Base-by-base conservation (phyloP, 2,329 filamentous ascomycete genomes). In the Microthyrium microscopicum region DNA sequence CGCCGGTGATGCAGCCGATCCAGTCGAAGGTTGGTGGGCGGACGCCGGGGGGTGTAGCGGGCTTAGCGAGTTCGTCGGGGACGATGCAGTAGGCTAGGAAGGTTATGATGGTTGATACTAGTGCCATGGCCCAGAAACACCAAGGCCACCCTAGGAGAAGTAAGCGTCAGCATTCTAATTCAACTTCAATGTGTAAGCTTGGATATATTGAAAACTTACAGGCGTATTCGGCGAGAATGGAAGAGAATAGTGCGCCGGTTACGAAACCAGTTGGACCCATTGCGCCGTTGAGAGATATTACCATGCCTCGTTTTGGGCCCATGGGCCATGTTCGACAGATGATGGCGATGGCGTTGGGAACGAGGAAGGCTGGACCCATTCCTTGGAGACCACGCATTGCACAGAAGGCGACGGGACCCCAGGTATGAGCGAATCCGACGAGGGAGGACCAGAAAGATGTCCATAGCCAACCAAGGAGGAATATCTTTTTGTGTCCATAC, bases 331-430 rank as follows among this genome's bases (percentile, higher is more conserved):
- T 39, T 13, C 37, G 29, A 3, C 37, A 35, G n/a, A 39, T 38
- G 20, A 39, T 26, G 13, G 37, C 37, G 18, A 39, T 39, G 11
- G 34, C 37, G 20, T 39, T 39, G 13, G 37, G 37, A 8, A 39
- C 37, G 15, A 38, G 20, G 12, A 39, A 21, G 7, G 37, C 47
- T 44, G 15, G 47, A 39, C 17, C 32, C 5, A 58, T 44, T 3
- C 54, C 69, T 40, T 74, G 69, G 3, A 73, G 46, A 0, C 62
- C 66, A 5, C 70, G 58, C n/a, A 58, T 56, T 22, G 63, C 53
- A 38, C 66, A 56, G 42, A 70, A 69, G 9, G 67, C 50, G 2
- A 57, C 51, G 58, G 55, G 5, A 57, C 68, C 48, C 31, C 52
- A 55, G 5, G 4, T 18, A 15, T 55, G 50, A 18, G 44, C 47